Conservation (phyloP, 768 basidiomycete species). For the Saitozyma podzolica region DNA sequence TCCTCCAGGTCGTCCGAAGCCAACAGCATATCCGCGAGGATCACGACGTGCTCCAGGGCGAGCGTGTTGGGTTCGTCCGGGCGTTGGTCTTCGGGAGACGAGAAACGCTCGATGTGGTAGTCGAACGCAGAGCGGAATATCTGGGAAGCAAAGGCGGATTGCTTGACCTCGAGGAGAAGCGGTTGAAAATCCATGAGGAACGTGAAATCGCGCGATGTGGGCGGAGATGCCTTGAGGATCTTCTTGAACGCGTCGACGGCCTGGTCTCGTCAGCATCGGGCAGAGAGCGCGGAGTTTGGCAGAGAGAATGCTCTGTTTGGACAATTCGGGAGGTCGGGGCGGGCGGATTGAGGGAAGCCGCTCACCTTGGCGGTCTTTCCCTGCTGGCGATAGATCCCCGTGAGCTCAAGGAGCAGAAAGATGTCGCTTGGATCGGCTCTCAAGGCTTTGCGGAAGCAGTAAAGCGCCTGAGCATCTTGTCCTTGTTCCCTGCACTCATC, state of each 20-base stretch:
- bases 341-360: not conserved
- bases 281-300: too few species aligned
- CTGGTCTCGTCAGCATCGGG: conserved; percentile 30
- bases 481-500: conserved; percentile 15
- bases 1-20: conserved; percentile 66
- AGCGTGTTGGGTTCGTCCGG: conserved; percentile 23
- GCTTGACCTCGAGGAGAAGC: conserved; percentile 71
- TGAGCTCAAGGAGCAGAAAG: conserved; percentile 86
- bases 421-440: conserved; percentile 77
- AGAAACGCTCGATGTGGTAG: conserved; percentile 62
- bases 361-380: conserved; percentile 69
- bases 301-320: too few species aligned
- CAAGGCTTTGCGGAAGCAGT: conserved; percentile 83
- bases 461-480: conserved; percentile 66
- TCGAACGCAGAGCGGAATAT: conserved; percentile 75
- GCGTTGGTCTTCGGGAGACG: conserved; percentile 43
- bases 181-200: conserved; percentile 76
- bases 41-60: conserved; percentile 58
- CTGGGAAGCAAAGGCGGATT: conserved; percentile 64
- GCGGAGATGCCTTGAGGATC: conserved; percentile 70
- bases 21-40: conserved; percentile 81
- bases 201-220: conserved; percentile 64
- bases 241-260: conserved; percentile 66
- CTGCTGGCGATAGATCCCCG: conserved; percentile 72
- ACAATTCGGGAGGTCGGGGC: too few species aligned